Evolutionary conservation across 2,329 filamentous ascomycete species (phyloP).

Genomic region (Penicillium sumatraense): DNA sequence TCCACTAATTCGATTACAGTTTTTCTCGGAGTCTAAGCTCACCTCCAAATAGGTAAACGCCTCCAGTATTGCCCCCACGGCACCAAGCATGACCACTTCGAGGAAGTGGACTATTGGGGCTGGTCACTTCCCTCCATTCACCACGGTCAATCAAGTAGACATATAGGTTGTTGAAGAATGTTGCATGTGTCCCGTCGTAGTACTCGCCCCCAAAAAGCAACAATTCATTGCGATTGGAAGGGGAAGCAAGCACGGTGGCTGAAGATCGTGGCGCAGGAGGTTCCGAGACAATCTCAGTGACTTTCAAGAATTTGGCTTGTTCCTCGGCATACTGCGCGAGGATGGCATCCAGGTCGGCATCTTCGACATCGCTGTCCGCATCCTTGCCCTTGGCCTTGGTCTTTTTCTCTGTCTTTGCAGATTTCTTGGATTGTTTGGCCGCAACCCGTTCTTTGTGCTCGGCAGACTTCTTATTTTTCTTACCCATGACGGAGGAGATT

Average conservation of each 20-base stretch:
- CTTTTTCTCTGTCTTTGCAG: conserved; percentile 76
- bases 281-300: conserved; percentile 76
- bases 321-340: conserved; percentile 90
- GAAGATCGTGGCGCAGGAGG: conserved; percentile 81
- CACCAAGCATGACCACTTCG: conserved; percentile 95
- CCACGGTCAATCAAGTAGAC: conserved; percentile 79
- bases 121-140: conserved; percentile 89
- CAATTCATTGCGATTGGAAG: conserved; percentile 83
- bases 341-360: conserved; percentile 90
- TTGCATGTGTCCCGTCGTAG: conserved; percentile 86
- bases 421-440: conserved; percentile 86
- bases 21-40: conserved; percentile 14
- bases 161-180: conserved; percentile 70
- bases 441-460: conserved; percentile 62
- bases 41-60: conserved; percentile 88
- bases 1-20: background rate
- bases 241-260: conserved; percentile 80
- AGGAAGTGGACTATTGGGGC: conserved; percentile 87
- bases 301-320: conserved; percentile 91
- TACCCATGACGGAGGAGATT: conserved; percentile 47
- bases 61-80: conserved; percentile 79
- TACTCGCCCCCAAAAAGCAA: conserved; percentile 95
- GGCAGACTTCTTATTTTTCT: conserved; percentile 62
- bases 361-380: conserved; percentile 86
- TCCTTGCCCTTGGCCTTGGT: conserved; percentile 68